A percentile compares a stretch with the other conserved stretches of the same genome.
Evolutionary conservation across 768 basidiomycete species (phyloP).

Genomic region (Plicaturopsis crispa): DNA sequence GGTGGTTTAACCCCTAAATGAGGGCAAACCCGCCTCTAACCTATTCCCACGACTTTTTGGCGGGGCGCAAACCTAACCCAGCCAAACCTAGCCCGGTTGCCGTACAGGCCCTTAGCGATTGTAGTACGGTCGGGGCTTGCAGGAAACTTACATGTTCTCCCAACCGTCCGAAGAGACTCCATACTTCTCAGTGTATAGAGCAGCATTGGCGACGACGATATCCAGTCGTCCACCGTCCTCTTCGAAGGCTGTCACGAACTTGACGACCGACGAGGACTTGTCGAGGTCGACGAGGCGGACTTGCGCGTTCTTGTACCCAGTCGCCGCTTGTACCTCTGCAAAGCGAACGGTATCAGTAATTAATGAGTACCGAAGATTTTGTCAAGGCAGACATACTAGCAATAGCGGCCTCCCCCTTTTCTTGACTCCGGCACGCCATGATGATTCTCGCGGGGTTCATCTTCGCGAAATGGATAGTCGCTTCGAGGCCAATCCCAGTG

Average conservation of each 20-base stretch:
- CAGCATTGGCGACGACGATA: constrained; percentile 24
- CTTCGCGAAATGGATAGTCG: constrained; percentile 19
- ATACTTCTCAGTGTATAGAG: constrained; percentile 5
- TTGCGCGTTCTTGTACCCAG: constrained; percentile 9
- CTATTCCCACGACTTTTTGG: too few species aligned
- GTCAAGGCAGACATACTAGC: constrained; percentile 5
- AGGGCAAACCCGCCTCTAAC: too few species aligned
- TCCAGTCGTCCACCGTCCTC: constrained; percentile 17
- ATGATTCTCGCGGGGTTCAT: constrained; percentile 22
- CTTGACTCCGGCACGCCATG: constrained; percentile 18
- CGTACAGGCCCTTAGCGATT: too few species aligned
- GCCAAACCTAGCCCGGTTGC: too few species aligned
- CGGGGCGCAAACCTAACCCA: too few species aligned
- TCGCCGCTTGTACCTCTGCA: constrained; percentile 8
- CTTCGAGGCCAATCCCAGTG: constrained; percentile 23
- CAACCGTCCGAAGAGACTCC: constrained; percentile 13
- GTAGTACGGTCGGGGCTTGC: too few species aligned
- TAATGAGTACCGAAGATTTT: background rate
- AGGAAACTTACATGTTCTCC: constrained; percentile 10
- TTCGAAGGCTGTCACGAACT: constrained; percentile 23
- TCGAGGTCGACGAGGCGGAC: constrained; percentile 26
- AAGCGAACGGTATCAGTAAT: background rate
- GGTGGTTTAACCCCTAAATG: too few species aligned
- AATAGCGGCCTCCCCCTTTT: constrained; percentile 15
- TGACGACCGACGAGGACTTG: constrained; percentile 21